Base-by-base conservation (phyloP, 73 alveolate genomes). In the Paramecium caudatum region DNA sequence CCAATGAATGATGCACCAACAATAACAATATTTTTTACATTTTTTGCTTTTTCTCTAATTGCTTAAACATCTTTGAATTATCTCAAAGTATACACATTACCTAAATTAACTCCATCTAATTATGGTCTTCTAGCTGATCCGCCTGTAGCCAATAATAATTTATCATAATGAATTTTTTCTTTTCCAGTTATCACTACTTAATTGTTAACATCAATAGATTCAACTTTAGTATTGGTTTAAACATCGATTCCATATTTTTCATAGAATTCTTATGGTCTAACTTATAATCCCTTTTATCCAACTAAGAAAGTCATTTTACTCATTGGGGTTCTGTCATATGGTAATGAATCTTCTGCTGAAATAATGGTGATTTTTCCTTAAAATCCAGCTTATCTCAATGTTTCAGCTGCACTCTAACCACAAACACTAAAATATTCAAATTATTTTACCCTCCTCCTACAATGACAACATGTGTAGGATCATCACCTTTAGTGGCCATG, bases 371-470 rank as follows among this genome's bases (percentile, higher is more conserved):
- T 96, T 61, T 92, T 91, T 39, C 99, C 99, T 13, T 93, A 83
- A 83, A 46, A 97, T 91, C 94, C 95, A 37, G 96, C 90, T 63
- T 94, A 87, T 87, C 99, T 70, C 50, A 97, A 91, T 36, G 98
- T 90, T 68, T 96, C 99, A 37, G 98, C 99, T n/a, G 98, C 98
- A 36, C 91, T 82, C 12, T 90, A 90, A 12, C 98, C 99, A 4
- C 98, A 98, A 30, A 98, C 95, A 13, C 83, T 65, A 13, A 30
- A n/a, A 36, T 12, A 65, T 0, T 32, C 8, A 32, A 65, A 32
- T 30, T 30, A 33, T 32, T 0, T 25, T 65, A 65, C 83, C 99
- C 99, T 41, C 99, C 99, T 16, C 99, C 99, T 32, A 96, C 91
- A 37, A 97, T 94, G 25, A 94, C 98, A 68, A 87, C 91, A 21